A percentile compares a stretch with the other conserved stretches of the same genome.
Evolutionary conservation across 345 rosid genomes (phyloP).

Genomic region (Microcos paniculata): DNA sequence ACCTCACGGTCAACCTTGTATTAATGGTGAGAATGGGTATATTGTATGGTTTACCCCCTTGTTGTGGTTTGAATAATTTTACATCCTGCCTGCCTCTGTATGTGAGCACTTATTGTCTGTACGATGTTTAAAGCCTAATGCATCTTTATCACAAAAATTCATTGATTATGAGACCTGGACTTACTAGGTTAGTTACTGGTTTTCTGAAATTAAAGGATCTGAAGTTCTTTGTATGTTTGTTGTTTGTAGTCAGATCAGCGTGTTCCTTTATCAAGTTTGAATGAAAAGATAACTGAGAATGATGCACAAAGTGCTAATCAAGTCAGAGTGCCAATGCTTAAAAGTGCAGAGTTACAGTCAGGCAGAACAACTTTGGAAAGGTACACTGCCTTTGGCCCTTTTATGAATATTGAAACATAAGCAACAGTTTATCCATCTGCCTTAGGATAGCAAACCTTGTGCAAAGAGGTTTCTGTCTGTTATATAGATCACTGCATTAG

Average conservation of each 20-base stretch:
- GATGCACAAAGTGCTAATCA: slow-evolving; percentile 12
- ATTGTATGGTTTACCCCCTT: neutral
- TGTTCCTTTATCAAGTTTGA: slow-evolving; percentile 11
- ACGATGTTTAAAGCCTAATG: slow-evolving; percentile 4
- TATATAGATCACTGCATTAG: neutral
- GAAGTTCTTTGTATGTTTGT: neutral
- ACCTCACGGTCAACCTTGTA: neutral
- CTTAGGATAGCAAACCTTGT: neutral
- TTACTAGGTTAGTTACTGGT: neutral
- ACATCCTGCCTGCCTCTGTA: neutral
- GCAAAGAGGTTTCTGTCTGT: slow-evolving; percentile 2
- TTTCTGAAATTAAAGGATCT: neutral
- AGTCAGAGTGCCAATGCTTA: slow-evolving; percentile 13
- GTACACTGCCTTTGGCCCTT: slow-evolving; percentile 19
- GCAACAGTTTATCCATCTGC: neutral
- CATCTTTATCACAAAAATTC: neutral
- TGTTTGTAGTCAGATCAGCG: slow-evolving; percentile 28
- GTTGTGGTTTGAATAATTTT: neutral
- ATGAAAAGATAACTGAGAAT: slow-evolving; percentile 29
- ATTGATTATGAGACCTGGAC: neutral
- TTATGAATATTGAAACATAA: neutral
- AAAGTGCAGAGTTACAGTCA: slow-evolving; percentile 21
- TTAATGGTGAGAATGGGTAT: neutral
- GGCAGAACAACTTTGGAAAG: slow-evolving; percentile 20
- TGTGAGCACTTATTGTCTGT: neutral